Base-by-base conservation (phyloP, 352 stramenopile genomes). In the Phytopythium boreale region DNA sequence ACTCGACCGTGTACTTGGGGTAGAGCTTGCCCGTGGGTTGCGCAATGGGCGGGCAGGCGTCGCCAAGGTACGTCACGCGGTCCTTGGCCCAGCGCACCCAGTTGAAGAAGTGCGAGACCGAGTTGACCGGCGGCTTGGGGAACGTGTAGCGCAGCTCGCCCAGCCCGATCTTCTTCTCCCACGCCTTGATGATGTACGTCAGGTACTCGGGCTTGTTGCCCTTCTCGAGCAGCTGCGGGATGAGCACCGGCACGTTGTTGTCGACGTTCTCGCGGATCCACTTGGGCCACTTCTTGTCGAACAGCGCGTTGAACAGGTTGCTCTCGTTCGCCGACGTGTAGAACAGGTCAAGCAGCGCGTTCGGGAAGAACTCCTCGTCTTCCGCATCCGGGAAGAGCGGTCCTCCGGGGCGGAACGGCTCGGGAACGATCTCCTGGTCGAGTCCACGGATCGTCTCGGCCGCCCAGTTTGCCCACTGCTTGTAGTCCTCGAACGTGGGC, bases 1-100 rank as follows among this genome's bases (percentile, higher is more conserved):
- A 93, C 20, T 51, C 56, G 29, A 89, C 76, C 11, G 74, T 88
- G 59, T 80, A 95, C 66, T 75, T 80, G 20, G 87, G 87, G 61
- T 90, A 93, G 5, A 91, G 63, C 10, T 70, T 59, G 24, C 79
- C 77, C 19, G 61, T 68, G 12, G 82, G 79, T 47, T 74, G 82
- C 15, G 75, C 82, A 20, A 71, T 41, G 17, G 65, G 63, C 24
- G 87, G 82, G 34, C 71, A 80, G 15, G 79, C 68, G 44, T 79
- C 70, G 17, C 82, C 82, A 26, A 92, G 63, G 59, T 80, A 89
- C 27, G 68, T 81, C 11, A 92, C 74, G 49, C 84, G 81, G 53
- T 95, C 87, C 63, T 93, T 95, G 15, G 76, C 84, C 87, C 87
- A 95, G 24, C 84, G 84, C 56, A 93, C 50, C 84, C 84, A 93